Percentiles rank a stretch among this genome's conserved stretches.
phyloP scores from a whole-genome alignment of 495 filamentous ascomycete species.

The Talaromyces stipitatus region DNA sequence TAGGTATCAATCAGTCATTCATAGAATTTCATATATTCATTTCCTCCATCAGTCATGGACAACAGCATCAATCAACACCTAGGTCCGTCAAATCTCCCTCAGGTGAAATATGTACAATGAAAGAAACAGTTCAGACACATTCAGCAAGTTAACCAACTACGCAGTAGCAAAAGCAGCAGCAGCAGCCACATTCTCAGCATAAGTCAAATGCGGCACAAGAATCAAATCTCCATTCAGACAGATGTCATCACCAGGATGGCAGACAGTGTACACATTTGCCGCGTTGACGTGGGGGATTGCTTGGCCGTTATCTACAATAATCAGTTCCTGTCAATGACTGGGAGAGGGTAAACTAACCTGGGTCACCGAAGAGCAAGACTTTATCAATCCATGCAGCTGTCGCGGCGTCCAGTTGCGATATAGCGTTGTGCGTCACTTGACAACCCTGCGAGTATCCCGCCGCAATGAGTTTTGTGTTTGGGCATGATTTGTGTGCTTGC shows the following conservation, averaged over 20 bases:
- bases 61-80: too few relatives aligned
- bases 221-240: slow-evolving; percentile 22
- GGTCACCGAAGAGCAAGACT: slow-evolving; percentile 30
- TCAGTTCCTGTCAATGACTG: background rate
- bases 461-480: slow-evolving; percentile 19
- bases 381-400: slow-evolving; percentile 17
- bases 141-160: background rate
- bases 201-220: slow-evolving; percentile 19
- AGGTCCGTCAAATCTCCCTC: too few relatives aligned
- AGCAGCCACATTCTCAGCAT: slow-evolving; percentile 10
- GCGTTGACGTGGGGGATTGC: slow-evolving; percentile 16
- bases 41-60: too few relatives aligned
- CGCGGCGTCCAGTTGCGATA: slow-evolving; percentile 13
- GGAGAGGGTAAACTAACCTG: slow-evolving; percentile 5
- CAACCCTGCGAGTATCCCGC: slow-evolving; percentile 22
- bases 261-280: slow-evolving; percentile 21
- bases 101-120: background rate
- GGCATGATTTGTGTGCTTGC: slow-evolving; percentile 12
- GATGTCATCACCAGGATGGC: slow-evolving; percentile 26
- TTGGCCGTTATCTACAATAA: slow-evolving; percentile 15
- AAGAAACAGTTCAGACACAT: background rate
- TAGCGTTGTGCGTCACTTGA: slow-evolving; percentile 23
- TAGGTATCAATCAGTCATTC: too few relatives aligned
- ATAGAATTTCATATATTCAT: too few relatives aligned
- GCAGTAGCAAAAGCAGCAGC: slow-evolving; percentile 11